Evolutionary conservation across 192 early-diverging fungal species (phyloP), one percentile per base, ranked within the genome.

Genomic region (Phlyctochytrium arcticum): DNA sequence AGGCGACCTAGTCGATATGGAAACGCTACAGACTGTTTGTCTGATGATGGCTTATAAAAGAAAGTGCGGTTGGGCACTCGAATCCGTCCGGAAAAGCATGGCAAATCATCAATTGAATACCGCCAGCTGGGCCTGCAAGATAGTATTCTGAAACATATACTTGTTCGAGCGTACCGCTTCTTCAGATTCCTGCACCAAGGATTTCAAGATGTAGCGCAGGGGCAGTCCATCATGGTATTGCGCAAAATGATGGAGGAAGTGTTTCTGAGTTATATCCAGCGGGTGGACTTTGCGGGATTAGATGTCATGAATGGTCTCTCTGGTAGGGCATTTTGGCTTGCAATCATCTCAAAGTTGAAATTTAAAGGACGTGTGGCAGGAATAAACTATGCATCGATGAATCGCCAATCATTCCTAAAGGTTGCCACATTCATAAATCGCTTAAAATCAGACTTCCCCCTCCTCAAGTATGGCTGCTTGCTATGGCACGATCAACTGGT

Each of bases 401-500:
- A 26, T 10, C 39, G 60, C 44, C 6, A 57, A 29, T 24, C 54
- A 15, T 68, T 54, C 34, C 57, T 62, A 2, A 12, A 29, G 3
- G 26, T 75, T 29, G 0, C 44, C 31, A 44, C 63, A 2, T 62
- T 75, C 23, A 36, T 75, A 4, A 36, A 48, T 17, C 19, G 8
- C 1, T 34, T 75, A 6, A 24, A 51, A 21, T 35, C 59, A 6
- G 36, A 31, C 4, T 70, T 75, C 35, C 58, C 62, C 6, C 3
- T 17, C 3, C 33, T 70, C 23, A 4, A 24, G 8, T 23, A 32
- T 32, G 15, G 57, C 3, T 3, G 24, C 0, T 48, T 78, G 21
- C 51, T 78, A 5, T 78, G 51, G 48, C 56, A 70, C 30, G 46
- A 74, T 19, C 42, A 73, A 6, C 21, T 78, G 4, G 70, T 75